Conservation (phyloP, 176 grass and related monocot species). For the Ensete glaucum region DNA sequence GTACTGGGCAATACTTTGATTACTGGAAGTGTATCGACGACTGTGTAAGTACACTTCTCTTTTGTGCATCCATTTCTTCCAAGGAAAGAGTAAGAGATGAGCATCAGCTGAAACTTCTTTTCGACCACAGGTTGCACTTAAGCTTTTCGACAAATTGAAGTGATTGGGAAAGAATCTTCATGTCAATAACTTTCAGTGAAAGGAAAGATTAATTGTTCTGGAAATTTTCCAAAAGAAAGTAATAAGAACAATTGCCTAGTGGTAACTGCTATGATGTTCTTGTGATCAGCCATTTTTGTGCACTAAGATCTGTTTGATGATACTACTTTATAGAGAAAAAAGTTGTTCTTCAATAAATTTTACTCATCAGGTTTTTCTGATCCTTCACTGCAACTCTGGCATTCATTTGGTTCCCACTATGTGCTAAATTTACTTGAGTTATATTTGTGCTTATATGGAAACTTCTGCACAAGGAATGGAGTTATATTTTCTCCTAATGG, state of each 20-base stretch:
- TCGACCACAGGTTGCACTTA: conserved; percentile 4
- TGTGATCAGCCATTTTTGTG: neutral
- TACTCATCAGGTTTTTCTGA: too few species aligned
- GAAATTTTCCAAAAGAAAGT: neutral
- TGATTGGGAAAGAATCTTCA: neutral
- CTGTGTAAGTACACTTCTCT: conserved; percentile 15
- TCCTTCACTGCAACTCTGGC: too few species aligned
- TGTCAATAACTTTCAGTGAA: neutral
- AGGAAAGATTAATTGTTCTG: conserved; percentile 4
- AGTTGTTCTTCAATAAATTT: neutral
- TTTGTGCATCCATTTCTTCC: too few species aligned
- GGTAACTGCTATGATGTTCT: neutral
- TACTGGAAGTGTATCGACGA: conserved; percentile 24
- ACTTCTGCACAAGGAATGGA: too few species aligned
- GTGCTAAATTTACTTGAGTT: too few species aligned
- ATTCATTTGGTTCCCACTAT: too few species aligned
- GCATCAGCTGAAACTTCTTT: neutral
- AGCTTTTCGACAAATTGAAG: conserved; percentile 3
- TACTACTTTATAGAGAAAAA: neutral
- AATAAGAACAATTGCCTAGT: neutral
- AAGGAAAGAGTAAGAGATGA: neutral
- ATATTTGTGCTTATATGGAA: too few species aligned
- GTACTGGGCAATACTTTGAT: conserved; percentile 35
- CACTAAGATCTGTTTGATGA: neutral
- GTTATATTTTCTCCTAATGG: too few species aligned